Percentiles rank a stretch among this genome's conserved stretches.
phyloP scores from a whole-genome alignment of 31 red algal species.

The Odonthalia washingtoniensis region DNA sequence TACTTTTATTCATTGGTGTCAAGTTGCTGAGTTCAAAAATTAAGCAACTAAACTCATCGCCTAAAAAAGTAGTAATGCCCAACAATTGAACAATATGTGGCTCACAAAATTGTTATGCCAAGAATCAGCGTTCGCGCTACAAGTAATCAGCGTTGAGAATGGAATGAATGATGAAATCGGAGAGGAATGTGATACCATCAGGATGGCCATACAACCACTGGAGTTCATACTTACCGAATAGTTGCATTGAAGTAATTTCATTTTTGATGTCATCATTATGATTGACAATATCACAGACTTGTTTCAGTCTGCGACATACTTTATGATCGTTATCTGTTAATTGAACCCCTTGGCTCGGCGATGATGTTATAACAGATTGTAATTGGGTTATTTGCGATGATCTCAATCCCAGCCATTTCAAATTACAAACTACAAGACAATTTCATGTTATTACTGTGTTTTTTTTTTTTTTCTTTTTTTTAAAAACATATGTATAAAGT shows the following conservation, averaged over 20 bases:
- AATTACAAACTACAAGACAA: slow-evolving; percentile 38
- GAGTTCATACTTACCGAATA: slow-evolving; percentile 68
- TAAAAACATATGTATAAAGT: no score
- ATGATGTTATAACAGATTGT: no score
- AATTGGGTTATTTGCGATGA: slow-evolving; percentile 59
- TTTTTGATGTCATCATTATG: slow-evolving; percentile 19
- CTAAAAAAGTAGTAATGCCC: no score
- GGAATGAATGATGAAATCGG: slow-evolving; percentile 46
- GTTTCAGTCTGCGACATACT: slow-evolving; percentile 45
- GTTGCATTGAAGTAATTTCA: slow-evolving; percentile 52
- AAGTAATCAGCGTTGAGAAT: slow-evolving; percentile 67
- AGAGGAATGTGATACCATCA: slow-evolving; percentile 43
- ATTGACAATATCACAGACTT: slow-evolving; percentile 13
- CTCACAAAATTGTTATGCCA: no score
- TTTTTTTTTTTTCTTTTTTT: neutral
- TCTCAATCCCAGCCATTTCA: slow-evolving; percentile 77
- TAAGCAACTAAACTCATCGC: no score
- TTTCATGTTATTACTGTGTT: neutral
- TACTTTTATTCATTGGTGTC: no score
- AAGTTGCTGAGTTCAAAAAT: no score
- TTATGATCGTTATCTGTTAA: slow-evolving; percentile 52
- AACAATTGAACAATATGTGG: no score
- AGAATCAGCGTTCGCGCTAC: no score
- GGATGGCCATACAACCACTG: slow-evolving; percentile 70
- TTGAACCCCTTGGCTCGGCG: no score